A percentile compares a stretch with the other conserved stretches of the same genome.
These are phyloP conservation scores for Exophiala aquamarina DNA, from an alignment of 2,329 filamentous ascomycete genomes.

Conservation along the genomic window DNA sequence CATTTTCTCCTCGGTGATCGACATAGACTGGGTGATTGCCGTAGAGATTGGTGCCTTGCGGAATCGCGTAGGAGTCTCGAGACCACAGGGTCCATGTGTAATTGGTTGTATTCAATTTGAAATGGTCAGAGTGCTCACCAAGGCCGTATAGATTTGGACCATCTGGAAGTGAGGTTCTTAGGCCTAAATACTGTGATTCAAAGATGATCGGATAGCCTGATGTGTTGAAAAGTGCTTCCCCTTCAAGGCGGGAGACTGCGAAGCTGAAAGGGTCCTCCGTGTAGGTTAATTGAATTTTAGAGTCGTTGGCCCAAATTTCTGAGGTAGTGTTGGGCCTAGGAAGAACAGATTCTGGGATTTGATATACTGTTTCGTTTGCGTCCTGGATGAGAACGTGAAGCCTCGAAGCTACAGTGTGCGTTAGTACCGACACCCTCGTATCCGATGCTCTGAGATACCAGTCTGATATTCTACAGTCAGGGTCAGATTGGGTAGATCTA, in stretches of 20 bases:
- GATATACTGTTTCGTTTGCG: conserved; percentile 67
- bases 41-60: conserved; percentile 66
- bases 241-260: conserved; percentile 45
- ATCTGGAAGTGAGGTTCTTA: conserved; percentile 68
- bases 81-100: conserved; percentile 72
- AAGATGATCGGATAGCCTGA: conserved; percentile 68
- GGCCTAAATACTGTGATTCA: conserved; percentile 73
- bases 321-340: conserved; percentile 54
- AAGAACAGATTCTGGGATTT: conserved; percentile 69
- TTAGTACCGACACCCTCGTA: background rate
- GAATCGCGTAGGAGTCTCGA: conserved; percentile 64
- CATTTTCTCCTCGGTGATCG: conserved; percentile 63
- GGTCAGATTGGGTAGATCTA: conserved; percentile 56
- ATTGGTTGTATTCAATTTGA: conserved; percentile 66
- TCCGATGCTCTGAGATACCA: conserved; percentile 38
- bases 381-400: conserved; percentile 76
- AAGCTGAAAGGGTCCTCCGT: conserved; percentile 66
- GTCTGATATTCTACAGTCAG: conserved; percentile 63
- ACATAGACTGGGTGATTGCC: conserved; percentile 74
- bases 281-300: conserved; percentile 49
- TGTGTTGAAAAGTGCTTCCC: conserved; percentile 64
- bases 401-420: conserved; percentile 53
- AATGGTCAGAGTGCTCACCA: conserved; percentile 73
- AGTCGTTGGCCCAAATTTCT: conserved; percentile 45
- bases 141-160: conserved; percentile 74